Percentiles rank a stretch among this genome's conserved stretches.
These are phyloP conservation scores for Pseudognaphalium luteoalbum DNA, from an alignment of 129 eudicot species.

Conservation along the genomic window DNA sequence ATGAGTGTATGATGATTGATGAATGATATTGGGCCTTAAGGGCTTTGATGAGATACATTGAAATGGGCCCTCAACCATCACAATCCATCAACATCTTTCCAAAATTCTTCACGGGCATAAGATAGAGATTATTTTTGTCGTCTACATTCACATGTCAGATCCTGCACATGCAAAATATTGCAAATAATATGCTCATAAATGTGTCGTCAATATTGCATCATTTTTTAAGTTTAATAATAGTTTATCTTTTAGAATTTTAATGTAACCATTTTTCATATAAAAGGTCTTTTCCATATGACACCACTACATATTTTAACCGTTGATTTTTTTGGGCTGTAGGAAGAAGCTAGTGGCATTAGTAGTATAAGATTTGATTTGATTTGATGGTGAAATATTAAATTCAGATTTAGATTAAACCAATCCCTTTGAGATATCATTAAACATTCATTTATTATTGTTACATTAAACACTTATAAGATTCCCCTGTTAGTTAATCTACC, in stretches of 20 bases:
- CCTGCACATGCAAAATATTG: constrained; percentile 26
- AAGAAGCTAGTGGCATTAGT: not conserved
- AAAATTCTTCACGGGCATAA: constrained; percentile 29
- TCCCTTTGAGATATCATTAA: no score
- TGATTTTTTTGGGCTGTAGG: not conserved
- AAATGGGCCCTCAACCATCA: constrained; percentile 28
- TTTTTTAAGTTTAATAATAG: not conserved
- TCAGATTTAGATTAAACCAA: no score
- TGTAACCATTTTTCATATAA: not conserved
- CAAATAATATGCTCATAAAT: constrained; percentile 12
- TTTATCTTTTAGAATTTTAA: not conserved
- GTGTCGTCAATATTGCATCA: constrained; percentile 3
- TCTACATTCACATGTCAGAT: constrained; percentile 17
- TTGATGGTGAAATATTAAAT: no score
- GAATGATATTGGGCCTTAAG: constrained; percentile 4
- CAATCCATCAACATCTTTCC: constrained; percentile 18
- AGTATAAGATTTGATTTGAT: no score
- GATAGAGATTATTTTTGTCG: constrained; percentile 24
- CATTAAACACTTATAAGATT: no score
- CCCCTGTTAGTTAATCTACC: no score
- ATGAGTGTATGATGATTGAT: no score
- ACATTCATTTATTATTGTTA: no score
- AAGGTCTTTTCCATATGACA: not conserved
- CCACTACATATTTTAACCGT: not conserved
- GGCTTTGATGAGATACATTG: constrained; percentile 1